phyloP scores from a whole-genome alignment of 177 flowering plant genomes.

The Vitis hybrid region DNA sequence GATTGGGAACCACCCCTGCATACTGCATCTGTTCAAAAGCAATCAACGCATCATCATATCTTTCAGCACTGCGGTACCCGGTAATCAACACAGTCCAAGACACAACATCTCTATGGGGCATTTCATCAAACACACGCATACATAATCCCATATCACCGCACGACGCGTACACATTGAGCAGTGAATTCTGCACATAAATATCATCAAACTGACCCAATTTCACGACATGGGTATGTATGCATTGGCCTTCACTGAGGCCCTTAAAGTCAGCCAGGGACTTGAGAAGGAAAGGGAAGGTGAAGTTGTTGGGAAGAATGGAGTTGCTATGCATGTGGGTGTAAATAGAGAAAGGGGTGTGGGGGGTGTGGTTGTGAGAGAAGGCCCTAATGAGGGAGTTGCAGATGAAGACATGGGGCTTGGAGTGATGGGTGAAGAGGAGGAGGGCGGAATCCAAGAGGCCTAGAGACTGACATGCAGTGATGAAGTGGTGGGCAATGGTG shows the following conservation, averaged over 20 bases:
- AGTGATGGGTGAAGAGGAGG: slow-evolving; percentile 27
- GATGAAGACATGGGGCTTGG: slow-evolving; percentile 48
- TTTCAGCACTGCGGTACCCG: slow-evolving; percentile 33
- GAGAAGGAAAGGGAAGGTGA: slow-evolving; percentile 60
- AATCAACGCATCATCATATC: slow-evolving; percentile 40
- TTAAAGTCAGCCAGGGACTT: slow-evolving; percentile 48
- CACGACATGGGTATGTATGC: slow-evolving; percentile 42
- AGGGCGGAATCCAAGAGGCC: slow-evolving; percentile 31
- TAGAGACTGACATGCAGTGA: slow-evolving; percentile 37
- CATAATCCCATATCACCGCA: slow-evolving; percentile 38
- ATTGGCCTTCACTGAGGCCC: slow-evolving; percentile 26
- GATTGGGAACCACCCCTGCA: slow-evolving; percentile 54
- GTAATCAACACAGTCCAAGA: slow-evolving; percentile 63
- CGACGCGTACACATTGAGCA: slow-evolving; percentile 47
- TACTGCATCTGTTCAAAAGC: slow-evolving; percentile 50
- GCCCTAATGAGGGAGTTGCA: slow-evolving; percentile 56
- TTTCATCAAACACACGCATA: slow-evolving; percentile 54
- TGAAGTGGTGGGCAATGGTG: slow-evolving; percentile 40
- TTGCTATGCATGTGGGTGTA: slow-evolving; percentile 45
- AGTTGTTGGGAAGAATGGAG: slow-evolving; percentile 40
- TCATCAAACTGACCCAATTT: slow-evolving; percentile 45
- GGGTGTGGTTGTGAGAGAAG: slow-evolving; percentile 39
- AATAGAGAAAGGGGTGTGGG: slow-evolving; percentile 29
- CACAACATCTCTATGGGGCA: slow-evolving; percentile 57
- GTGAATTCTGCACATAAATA: slow-evolving; percentile 50